Base-by-base conservation (phyloP, 2,329 filamentous ascomycete species). In the Teratosphaeriaceae sp. region DNA sequence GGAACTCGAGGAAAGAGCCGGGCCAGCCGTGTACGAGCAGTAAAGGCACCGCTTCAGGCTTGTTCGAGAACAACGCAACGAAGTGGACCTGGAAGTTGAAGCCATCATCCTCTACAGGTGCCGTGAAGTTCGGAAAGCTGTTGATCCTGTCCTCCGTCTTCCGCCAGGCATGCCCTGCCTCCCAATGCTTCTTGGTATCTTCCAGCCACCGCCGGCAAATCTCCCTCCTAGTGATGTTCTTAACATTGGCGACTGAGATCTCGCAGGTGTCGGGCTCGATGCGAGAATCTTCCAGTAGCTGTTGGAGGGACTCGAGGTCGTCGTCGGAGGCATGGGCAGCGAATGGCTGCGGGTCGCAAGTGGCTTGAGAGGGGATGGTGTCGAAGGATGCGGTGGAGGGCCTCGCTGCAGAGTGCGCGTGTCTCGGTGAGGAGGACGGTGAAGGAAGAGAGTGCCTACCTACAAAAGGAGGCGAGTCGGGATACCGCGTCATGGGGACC, bases 21-120 rank as follows among this genome's bases (percentile, higher is more conserved):
- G 75, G 75, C 74, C 74, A 79, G 35, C 76, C 77, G 47, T 79
- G 75, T n/a, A 74, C 54, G 9, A 76, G 63, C 2, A 69, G 50
- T 8, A 79, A 49, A 0, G 77, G 76, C 1, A 73, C 63, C 0
- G 76, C 77, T 46, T 72, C 65, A 1, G 58, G 31, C 15, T 68
- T 69, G 12, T 62, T 49, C 0, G 75, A 78, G 44, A 79, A 80
- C 0, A 80, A 61, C 0, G 68, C 76, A 1, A 67, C 56, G 52
- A 80, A 80, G 51, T 79, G 75, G 30, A 79, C 62, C 3, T 65
- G 55, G 43, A 70, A 63, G 1, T 50, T 53, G 9, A 49, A 47
- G 15, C 61, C 60, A 4, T 59, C 57, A 19, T 72, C 67, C 9
- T 64, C 61, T 39, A 76, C 61, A 1, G 59, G 48, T 0, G 64